Conservation (phyloP, 441 rosid species). For the Croton setiger region DNA sequence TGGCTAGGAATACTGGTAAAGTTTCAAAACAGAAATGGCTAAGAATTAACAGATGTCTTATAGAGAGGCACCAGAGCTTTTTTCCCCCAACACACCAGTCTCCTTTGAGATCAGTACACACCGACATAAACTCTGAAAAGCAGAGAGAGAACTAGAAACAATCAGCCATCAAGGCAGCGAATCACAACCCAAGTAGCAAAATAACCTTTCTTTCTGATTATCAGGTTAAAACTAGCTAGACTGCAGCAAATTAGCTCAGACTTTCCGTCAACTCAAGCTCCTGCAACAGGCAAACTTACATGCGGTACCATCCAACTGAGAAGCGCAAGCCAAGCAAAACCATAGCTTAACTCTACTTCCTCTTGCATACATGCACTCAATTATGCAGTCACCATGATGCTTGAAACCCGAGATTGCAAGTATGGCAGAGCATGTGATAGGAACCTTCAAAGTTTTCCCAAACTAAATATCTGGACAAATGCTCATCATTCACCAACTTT, state of each 20-base stretch:
- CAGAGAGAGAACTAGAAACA: constrained; percentile 20
- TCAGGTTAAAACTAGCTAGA: constrained; percentile 2
- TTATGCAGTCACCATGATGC: background rate
- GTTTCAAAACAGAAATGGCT: constrained; percentile 25
- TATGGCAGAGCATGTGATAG: constrained; percentile 9
- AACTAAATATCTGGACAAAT: constrained; percentile 5
- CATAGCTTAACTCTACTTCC: constrained; percentile 10
- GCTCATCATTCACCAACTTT: background rate
- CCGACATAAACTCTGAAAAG: constrained; percentile 25
- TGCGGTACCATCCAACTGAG: background rate
- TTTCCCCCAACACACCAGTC: constrained; percentile 29
- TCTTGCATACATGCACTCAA: background rate
- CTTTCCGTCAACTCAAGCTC: background rate
- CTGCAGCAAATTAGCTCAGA: constrained; percentile 10
- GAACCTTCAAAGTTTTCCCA: constrained; percentile 11
- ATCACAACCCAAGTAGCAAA: constrained; percentile 5
- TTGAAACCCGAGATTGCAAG: constrained; percentile 12
- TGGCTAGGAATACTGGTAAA: constrained; percentile 35
- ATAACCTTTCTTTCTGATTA: constrained; percentile 9
- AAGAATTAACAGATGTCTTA: constrained; percentile 38
- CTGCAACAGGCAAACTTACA: background rate
- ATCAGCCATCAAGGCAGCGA: constrained; percentile 7
- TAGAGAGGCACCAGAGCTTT: constrained; percentile 34
- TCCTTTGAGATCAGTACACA: constrained; percentile 34
- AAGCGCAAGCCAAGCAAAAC: constrained; percentile 1